These are phyloP conservation scores for Suillus clintonianus DNA, from an alignment of 768 basidiomycete genomes.

Conservation along the genomic window DNA sequence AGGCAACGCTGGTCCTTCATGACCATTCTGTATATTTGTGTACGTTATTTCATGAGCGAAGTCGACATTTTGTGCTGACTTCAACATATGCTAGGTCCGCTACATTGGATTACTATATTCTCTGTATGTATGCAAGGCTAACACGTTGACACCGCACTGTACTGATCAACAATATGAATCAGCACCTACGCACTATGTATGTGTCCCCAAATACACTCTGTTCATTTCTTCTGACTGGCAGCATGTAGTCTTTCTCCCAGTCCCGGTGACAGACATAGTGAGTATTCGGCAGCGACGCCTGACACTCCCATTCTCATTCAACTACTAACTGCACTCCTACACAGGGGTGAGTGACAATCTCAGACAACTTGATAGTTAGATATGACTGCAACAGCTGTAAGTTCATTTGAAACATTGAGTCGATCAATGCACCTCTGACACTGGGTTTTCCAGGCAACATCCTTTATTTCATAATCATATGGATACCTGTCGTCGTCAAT, in stretches of 20 bases:
- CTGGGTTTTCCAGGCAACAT: not conserved
- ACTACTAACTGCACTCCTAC: not conserved
- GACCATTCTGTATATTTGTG: not conserved
- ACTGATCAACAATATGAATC: not conserved
- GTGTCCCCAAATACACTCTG: not conserved
- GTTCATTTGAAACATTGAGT: not conserved
- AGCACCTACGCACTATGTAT: not conserved
- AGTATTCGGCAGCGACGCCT: not conserved
- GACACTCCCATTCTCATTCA: not conserved
- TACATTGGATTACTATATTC: not conserved
- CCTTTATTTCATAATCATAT: not conserved
- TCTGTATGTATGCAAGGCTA: not conserved
- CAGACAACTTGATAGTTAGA: not conserved
- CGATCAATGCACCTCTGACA: not conserved
- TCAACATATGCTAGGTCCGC: not conserved
- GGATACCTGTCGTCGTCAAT: not conserved
- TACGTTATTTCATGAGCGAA: not conserved
- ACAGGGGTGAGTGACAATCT: not conserved
- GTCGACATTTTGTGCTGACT: not conserved
- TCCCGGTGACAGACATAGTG: not conserved
- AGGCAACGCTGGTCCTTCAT: not conserved
- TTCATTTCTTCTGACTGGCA: not conserved
- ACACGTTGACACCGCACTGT: not conserved
- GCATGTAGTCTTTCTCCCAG: not conserved
- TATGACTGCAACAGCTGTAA: not conserved